phyloP scores from a whole-genome alignment of 164 flowering plant species.

The Magnolia sinica region DNA sequence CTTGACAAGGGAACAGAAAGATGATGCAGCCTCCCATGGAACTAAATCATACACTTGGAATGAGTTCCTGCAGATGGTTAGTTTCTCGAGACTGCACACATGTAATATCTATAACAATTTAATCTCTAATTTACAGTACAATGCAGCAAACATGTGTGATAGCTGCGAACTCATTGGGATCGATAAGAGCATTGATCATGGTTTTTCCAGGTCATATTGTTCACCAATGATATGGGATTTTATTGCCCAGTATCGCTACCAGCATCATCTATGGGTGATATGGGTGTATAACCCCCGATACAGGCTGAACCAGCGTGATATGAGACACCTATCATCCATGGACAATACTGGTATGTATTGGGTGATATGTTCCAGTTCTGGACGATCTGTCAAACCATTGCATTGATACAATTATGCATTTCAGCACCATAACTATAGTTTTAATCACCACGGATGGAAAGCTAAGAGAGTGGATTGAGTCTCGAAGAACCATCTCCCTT shows the following conservation, averaged over 20 bases:
- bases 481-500: background rate
- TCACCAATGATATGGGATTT: too few species aligned
- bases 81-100: slow-evolving; percentile 18
- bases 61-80: slow-evolving; percentile 68
- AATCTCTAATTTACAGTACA: background rate
- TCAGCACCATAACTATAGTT: background rate
- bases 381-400: background rate
- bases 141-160: background rate
- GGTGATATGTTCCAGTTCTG: background rate
- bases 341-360: background rate
- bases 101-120: too few species aligned
- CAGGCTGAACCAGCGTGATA: background rate
- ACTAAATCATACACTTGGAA: slow-evolving; percentile 70
- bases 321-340: background rate
- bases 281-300: background rate
- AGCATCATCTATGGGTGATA: too few species aligned
- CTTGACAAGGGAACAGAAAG: slow-evolving; percentile 51
- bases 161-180: background rate
- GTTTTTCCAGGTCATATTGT: too few species aligned
- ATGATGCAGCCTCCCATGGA: slow-evolving; percentile 33
- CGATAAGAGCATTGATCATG: background rate
- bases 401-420: background rate
- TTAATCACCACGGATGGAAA: background rate
- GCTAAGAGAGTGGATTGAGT: background rate
- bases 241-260: too few species aligned